Evolutionary conservation across 2,329 filamentous ascomycete genomes (phyloP).

Genomic region (Fusarium secorum): DNA sequence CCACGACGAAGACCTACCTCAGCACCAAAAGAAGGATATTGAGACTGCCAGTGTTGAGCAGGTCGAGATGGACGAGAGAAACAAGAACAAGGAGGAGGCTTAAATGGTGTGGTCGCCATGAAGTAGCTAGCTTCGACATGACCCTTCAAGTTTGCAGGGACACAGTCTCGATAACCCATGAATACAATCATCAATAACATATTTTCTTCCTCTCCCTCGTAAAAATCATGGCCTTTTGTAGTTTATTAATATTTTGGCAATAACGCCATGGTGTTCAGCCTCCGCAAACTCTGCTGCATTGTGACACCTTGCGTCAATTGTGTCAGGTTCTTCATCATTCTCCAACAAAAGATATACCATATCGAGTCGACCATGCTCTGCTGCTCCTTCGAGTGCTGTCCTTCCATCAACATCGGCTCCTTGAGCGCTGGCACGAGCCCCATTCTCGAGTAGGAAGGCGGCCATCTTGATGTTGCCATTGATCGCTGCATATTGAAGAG

Average conservation of each 20-base stretch:
- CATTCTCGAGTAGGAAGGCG: neutral
- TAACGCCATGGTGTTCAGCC: fast-evolving
- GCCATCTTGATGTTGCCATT: neutral
- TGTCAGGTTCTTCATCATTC: neutral
- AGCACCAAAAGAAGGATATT: slow-evolving; percentile 40
- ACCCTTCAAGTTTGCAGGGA: neutral
- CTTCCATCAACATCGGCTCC: fast-evolving
- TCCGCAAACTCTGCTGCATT: neutral
- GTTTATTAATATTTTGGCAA: neutral
- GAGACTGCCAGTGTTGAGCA: slow-evolving; percentile 40
- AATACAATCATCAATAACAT: neutral
- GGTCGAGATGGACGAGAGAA: slow-evolving; percentile 33
- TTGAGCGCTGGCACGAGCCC: neutral
- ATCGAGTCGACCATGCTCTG: slow-evolving; percentile 6
- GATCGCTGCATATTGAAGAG: neutral
- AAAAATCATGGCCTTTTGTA: neutral
- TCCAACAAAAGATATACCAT: slow-evolving; percentile 9
- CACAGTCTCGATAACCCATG: neutral
- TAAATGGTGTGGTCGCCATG: neutral
- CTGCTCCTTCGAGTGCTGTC: slow-evolving; percentile 1
- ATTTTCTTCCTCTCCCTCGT: fast-evolving
- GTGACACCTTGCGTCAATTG: neutral
- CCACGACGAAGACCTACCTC: slow-evolving; percentile 25
- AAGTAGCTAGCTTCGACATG: neutral
- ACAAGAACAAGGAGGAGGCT: slow-evolving; percentile 17